These are phyloP conservation scores for Chaetomiaceae sp. DNA, from an alignment of 2,329 filamentous ascomycete genomes.

Conservation along the genomic window DNA sequence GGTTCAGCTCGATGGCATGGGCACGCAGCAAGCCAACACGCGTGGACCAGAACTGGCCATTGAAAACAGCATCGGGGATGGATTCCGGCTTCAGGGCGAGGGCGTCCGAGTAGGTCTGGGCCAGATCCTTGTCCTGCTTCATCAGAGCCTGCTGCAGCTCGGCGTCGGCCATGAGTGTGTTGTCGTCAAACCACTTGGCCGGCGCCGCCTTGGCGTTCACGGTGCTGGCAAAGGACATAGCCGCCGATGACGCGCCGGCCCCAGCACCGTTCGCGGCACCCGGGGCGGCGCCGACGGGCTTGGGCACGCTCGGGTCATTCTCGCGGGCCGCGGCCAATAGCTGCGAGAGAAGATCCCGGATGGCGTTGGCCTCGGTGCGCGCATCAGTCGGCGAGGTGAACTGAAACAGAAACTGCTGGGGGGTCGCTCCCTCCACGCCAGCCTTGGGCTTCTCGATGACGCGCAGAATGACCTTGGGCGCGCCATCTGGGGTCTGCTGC, in stretches of 20 bases:
- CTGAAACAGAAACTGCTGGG: conserved; percentile 71
- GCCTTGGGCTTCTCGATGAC: conserved; percentile 66
- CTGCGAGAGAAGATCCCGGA: conserved; percentile 75
- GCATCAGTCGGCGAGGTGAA: conserved; percentile 76
- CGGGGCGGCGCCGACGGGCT: conserved; percentile 34
- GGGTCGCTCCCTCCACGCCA: conserved; percentile 39
- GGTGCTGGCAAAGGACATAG: conserved; percentile 73
- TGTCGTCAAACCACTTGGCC: conserved; percentile 73
- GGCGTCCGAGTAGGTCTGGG: conserved; percentile 82
- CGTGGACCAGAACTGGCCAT: conserved; percentile 90
- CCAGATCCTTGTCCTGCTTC: conserved; percentile 67
- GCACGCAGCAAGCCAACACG: conserved; percentile 79
- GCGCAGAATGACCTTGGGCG: conserved; percentile 87
- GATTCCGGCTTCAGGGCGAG: conserved; percentile 76
- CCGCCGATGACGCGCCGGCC: conserved; percentile 57
- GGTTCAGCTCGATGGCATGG: conserved; percentile 81
- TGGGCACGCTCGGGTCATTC: conserved; percentile 45
- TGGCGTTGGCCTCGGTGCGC: conserved; percentile 73
- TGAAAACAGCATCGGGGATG: conserved; percentile 74
- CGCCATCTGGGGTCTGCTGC: conserved; percentile 87
- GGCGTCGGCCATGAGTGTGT: conserved; percentile 67
- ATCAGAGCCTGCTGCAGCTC: conserved; percentile 83
- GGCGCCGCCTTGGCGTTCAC: conserved; percentile 46
- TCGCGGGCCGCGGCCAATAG: conserved; percentile 66
- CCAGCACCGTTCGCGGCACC: conserved; percentile 25